Evolutionary conservation across 176 grass and related monocot genomes (phyloP).

Genomic region (Sorghum bicolor): DNA sequence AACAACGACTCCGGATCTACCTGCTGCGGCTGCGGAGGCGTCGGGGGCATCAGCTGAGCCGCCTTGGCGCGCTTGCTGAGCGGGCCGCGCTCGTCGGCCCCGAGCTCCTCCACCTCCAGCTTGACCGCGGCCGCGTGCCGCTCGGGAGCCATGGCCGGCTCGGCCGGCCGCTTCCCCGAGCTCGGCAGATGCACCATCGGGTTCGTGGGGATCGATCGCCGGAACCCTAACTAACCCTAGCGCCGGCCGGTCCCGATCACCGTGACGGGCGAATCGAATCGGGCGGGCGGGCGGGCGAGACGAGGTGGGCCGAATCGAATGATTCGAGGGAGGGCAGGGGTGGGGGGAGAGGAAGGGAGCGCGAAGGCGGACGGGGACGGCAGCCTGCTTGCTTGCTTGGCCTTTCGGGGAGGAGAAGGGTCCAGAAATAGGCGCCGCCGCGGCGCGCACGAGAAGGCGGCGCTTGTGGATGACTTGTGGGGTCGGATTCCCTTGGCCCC

Average conservation of each 20-base stretch:
- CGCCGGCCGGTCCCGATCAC: neutral
- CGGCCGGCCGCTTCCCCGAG: conserved; percentile 39
- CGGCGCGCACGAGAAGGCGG: neutral
- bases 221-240: conserved; percentile 30
- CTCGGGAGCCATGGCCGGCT: conserved; percentile 11
- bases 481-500: accelerated
- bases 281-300: neutral
- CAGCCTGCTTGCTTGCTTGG: conserved; percentile 1
- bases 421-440: conserved; percentile 43
- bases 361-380: conserved; percentile 4
- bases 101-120: conserved; percentile 38
- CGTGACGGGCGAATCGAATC: conserved; percentile 16
- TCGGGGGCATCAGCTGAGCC: neutral
- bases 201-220: neutral
- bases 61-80: conserved; percentile 44
- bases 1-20: conserved; percentile 25
- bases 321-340: neutral
- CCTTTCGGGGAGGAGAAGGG: conserved; percentile 36
- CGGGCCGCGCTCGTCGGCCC: neutral
- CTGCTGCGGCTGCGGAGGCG: conserved; percentile 10
- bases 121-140: conserved; percentile 16
- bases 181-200: conserved; percentile 57
- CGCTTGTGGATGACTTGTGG: neutral
- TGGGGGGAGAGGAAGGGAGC: neutral
- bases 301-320: neutral